These are phyloP conservation scores for Fusarium annulatum DNA, from an alignment of 2,329 filamentous ascomycete species.

Conservation along the genomic window DNA sequence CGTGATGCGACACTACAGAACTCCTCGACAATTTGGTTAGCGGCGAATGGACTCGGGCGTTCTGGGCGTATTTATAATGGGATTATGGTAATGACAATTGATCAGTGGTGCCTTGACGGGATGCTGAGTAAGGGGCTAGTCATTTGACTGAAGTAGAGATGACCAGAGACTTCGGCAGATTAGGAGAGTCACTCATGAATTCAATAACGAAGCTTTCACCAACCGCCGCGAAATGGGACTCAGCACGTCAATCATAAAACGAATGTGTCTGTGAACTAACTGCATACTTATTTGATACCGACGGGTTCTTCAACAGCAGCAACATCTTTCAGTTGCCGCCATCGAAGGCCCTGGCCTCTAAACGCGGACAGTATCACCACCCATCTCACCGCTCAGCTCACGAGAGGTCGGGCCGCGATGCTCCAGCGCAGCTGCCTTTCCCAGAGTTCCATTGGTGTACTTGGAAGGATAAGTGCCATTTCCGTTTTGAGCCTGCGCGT, in stretches of 20 bases:
- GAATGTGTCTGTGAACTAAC: constrained; percentile 8
- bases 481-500: constrained; percentile 26
- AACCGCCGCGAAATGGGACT: constrained; percentile 10
- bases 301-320: constrained; percentile 25
- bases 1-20: not conserved
- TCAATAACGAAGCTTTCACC: constrained; percentile 7
- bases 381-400: constrained; percentile 70
- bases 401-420: constrained; percentile 63
- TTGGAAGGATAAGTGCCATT: constrained; percentile 22
- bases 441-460: constrained; percentile 41
- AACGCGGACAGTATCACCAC: constrained; percentile 63
- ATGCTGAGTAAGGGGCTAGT: not conserved
- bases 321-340: constrained; percentile 18
- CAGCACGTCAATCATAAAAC: constrained; percentile 4
- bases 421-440: constrained; percentile 40
- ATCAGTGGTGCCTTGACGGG: not conserved
- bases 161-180: not conserved
- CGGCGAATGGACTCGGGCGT: not conserved
- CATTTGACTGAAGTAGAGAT: not conserved
- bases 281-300: constrained; percentile 4
- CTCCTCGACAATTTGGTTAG: not conserved
- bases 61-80: not conserved
- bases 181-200: constrained; percentile 5
- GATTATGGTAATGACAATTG: not conserved
- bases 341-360: constrained; percentile 28